Evolutionary conservation across 306 rosid species (phyloP), one percentile per base, ranked within the genome.

Genomic region (Neltuma alba): DNA sequence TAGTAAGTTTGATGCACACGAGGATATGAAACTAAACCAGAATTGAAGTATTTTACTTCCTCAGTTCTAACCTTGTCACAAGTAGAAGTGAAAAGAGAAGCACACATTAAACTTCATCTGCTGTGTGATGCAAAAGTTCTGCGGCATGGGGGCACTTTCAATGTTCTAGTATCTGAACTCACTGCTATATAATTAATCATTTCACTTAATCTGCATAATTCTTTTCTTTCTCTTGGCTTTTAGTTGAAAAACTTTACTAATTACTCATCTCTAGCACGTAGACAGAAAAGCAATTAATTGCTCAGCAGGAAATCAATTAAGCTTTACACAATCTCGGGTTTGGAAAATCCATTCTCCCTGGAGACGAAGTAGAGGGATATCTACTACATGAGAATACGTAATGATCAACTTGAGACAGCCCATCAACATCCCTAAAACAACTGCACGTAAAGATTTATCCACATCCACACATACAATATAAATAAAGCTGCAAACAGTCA

Each of bases 211-310:
- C 5, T 58, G 57, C 76, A n/a, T 34, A 30, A 75, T 21, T 34
- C 36, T 64, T 40, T 23, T 61, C 31, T 38, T 54, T 67, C 25
- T 67, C 31, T 57, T n/a, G 62, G 60, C 36, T 70, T 40, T 1
- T 5, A 12, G 13, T 40, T 40, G 44, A 50, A 50, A 71, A 38
- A 18, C 9, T 15, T 70, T 40, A 63, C 7, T 42, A 40, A 40
- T 9, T 40, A 40, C 72, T 77, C 82, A n/a, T 23, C 71, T 25
- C 81, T n/a, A 64, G 21, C 37, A 63, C 66, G 28, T 9, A 73
- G 38, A 83, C 47, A 63, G 50, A 67, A 68, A 34, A 23, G 42
- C 64, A 72, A 70, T 64, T 65, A 63, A 66, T 41, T 64, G 34
- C 64, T 54, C 79, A 44, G 44, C 47, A 54, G 33, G 38, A 28